Evolutionary conservation across 1,284 basidiomycete species (phyloP).

Genomic region (Trichosporon sp.): DNA sequence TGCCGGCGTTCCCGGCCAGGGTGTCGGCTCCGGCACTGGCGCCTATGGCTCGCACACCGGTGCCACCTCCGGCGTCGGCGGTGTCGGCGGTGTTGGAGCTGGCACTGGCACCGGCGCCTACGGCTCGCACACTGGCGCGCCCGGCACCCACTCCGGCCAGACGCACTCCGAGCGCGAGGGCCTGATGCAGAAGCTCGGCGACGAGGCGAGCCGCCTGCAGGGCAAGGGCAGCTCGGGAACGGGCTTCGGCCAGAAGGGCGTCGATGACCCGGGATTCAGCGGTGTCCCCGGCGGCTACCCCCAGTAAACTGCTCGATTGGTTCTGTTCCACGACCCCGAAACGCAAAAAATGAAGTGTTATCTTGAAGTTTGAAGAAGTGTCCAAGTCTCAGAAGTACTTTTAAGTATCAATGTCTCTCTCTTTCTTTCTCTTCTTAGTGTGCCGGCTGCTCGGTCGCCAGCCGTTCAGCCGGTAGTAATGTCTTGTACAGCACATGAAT

Average conservation of each 20-base stretch:
- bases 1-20: not conserved
- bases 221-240: not conserved
- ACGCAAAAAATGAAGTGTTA: not conserved
- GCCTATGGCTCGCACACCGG: not conserved
- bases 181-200: not conserved
- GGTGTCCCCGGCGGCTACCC: slow-evolving; percentile 3
- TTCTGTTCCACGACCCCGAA: not conserved
- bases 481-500: slow-evolving; percentile 1
- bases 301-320: not conserved
- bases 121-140: not conserved
- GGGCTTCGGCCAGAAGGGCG: not conserved
- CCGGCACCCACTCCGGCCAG: too few species aligned
- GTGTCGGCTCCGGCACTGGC: not conserved
- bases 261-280: not conserved
- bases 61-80: not conserved
- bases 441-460: not conserved
- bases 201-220: not conserved
- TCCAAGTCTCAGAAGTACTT: not conserved
- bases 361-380: not conserved
- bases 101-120: not conserved
- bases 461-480: not conserved
- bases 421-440: not conserved
- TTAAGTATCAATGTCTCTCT: not conserved
- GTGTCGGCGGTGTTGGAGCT: not conserved
- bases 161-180: not conserved